Conservation (phyloP, 257 asterid genomes). For the Solanum pinnatisectum region DNA sequence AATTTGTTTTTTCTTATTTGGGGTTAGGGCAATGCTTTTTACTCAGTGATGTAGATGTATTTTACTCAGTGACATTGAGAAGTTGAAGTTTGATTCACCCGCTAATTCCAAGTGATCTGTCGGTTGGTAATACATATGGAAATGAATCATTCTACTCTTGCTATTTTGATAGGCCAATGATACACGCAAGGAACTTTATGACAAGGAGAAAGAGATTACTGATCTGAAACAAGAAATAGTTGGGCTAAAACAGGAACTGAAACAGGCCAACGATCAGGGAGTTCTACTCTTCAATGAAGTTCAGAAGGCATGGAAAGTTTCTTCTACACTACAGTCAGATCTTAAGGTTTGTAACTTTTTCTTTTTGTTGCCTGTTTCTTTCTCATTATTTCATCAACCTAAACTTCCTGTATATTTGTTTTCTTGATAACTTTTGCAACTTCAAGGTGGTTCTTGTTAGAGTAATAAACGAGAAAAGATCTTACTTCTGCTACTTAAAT, state of each 20-base stretch:
- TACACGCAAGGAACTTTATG: conserved; percentile 84
- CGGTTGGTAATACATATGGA: not conserved
- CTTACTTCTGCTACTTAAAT: not conserved
- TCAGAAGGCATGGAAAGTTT: conserved; percentile 97
- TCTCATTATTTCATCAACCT: not conserved
- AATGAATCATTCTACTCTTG: not conserved
- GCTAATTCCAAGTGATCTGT: not conserved
- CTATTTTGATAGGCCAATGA: conserved; percentile 69
- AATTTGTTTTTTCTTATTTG: not conserved
- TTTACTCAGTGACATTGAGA: not conserved
- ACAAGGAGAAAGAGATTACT: conserved; percentile 69
- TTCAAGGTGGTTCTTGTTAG: not conserved
- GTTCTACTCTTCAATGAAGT: conserved; percentile 91
- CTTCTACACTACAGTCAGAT: conserved; percentile 85
- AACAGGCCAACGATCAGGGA: conserved; percentile 80
- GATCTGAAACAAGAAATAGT: conserved; percentile 61
- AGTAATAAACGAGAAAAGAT: not conserved
- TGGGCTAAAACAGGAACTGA: conserved; percentile 60
- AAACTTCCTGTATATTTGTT: not conserved
- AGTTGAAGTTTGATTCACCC: not conserved
- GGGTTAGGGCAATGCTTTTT: not conserved
- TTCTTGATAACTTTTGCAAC: not conserved
- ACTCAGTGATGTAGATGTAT: not conserved
- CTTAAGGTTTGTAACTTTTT: conserved; percentile 58
- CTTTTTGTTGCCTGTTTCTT: not conserved